Conservation (phyloP, 164 flowering plant species). For the Liquidambar formosana region DNA sequence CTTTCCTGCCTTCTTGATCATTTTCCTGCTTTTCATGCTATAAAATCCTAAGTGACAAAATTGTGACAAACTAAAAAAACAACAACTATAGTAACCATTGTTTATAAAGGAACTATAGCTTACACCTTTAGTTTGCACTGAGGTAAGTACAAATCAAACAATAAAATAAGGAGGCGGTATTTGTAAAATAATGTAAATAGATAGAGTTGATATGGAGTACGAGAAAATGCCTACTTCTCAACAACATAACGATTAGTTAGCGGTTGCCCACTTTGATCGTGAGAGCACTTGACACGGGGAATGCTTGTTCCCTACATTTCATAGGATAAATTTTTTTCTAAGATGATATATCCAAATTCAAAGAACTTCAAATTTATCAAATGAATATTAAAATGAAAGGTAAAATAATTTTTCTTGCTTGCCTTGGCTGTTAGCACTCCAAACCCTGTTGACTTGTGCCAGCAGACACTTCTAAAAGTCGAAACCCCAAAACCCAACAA, state of each 20-base stretch:
- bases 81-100: no score
- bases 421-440: constrained; percentile 4
- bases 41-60: background rate
- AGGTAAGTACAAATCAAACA: background rate
- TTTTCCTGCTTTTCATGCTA: constrained; percentile 21
- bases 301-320: constrained; percentile 9
- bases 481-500: constrained; percentile 12
- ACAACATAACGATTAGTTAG: constrained; percentile 1
- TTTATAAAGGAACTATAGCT: no score
- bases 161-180: background rate
- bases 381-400: background rate
- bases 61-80: no score
- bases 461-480: background rate
- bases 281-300: constrained; percentile 6
- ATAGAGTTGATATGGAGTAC: background rate
- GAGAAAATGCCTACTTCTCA: constrained; percentile 17
- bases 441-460: constrained; percentile 4
- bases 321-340: background rate
- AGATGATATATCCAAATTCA: background rate
- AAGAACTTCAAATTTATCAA: background rate
- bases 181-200: background rate
- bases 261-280: background rate
- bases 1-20: constrained; percentile 24
- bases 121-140: background rate
- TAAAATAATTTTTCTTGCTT: background rate